Evolutionary conservation across 768 basidiomycete species (phyloP).

Genomic region (Calocybe indica): DNA sequence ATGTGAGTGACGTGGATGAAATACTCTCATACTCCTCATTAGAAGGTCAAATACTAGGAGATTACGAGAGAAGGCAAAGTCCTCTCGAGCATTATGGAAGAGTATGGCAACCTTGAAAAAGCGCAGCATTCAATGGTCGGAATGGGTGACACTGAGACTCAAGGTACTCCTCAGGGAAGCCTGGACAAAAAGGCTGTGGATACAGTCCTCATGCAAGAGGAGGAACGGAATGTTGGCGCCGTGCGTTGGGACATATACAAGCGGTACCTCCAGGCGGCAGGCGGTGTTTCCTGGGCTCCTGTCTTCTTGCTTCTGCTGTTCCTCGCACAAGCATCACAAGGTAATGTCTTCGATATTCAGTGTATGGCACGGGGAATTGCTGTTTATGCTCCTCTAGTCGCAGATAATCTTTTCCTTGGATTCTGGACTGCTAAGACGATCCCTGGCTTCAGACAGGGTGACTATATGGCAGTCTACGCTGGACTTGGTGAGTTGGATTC

Average conservation of each 20-base stretch:
- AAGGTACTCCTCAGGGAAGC: constrained; percentile 3
- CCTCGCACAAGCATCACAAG: constrained; percentile 44
- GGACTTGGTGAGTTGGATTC: constrained; percentile 28
- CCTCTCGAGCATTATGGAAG: constrained; percentile 48
- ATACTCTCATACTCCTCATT: not conserved
- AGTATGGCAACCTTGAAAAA: constrained; percentile 41
- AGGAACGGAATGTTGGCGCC: constrained; percentile 52
- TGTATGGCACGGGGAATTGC: not conserved
- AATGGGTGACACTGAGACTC: constrained; percentile 6
- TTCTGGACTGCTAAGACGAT: constrained; percentile 65
- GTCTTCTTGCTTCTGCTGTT: constrained; percentile 37
- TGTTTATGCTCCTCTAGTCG: constrained; percentile 30
- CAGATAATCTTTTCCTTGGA: constrained; percentile 62
- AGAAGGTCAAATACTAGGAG: constrained; percentile 22
- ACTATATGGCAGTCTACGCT: constrained; percentile 64
- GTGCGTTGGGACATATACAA: constrained; percentile 44
- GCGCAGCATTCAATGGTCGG: constrained; percentile 21
- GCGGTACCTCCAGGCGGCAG: constrained; percentile 41
- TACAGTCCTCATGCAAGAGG: constrained; percentile 40
- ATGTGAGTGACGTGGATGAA: constrained; percentile 22
- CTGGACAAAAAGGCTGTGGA: constrained; percentile 21
- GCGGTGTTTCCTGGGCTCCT: constrained; percentile 43
- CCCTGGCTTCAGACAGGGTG: constrained; percentile 45
- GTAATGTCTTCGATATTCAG: constrained; percentile 19
- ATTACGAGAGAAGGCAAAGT: constrained; percentile 36